A percentile compares a stretch with the other conserved stretches of the same genome.
Conservation (phyloP, 495 filamentous ascomycete species). For the Xylaria scruposa region DNA sequence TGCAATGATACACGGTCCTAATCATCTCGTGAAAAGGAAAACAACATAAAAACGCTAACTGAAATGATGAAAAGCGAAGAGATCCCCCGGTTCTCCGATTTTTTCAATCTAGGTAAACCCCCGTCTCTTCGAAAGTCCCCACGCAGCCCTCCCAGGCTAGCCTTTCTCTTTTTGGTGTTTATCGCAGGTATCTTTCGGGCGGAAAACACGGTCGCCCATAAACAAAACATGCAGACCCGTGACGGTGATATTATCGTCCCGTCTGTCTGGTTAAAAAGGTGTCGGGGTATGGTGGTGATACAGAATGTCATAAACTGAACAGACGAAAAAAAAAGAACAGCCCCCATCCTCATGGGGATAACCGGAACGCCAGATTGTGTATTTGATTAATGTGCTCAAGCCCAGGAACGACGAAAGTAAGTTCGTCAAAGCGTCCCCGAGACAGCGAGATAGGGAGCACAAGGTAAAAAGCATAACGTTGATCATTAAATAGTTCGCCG, state of each 20-base stretch:
- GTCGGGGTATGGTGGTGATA: conserved; percentile 4
- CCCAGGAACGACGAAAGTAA: conserved; percentile 10
- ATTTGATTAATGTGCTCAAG: conserved; percentile 31
- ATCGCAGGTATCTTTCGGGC: background rate
- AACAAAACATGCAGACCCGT: conserved; percentile 1
- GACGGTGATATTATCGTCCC: background rate
- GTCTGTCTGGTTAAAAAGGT: background rate
- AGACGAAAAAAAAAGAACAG: background rate
- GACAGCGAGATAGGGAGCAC: background rate
- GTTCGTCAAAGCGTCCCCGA: conserved; percentile 8
- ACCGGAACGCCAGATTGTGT: conserved; percentile 36
- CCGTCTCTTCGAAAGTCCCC: background rate
- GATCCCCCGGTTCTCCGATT: conserved; percentile 29
- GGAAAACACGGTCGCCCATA: background rate
- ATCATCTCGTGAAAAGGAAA: background rate
- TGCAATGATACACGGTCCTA: conserved; percentile 39
- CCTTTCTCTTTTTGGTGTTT: conserved; percentile 4
- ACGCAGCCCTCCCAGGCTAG: background rate
- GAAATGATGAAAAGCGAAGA: conserved; percentile 21
- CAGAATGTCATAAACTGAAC: background rate
- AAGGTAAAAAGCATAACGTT: conserved; percentile 31
- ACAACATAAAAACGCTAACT: no score
- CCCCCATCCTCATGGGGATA: background rate
- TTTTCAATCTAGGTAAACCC: conserved; percentile 11
- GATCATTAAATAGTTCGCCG: conserved; percentile 34